Conservation (phyloP, 73 alveolate species). For the Effrenium voratum region DNA sequence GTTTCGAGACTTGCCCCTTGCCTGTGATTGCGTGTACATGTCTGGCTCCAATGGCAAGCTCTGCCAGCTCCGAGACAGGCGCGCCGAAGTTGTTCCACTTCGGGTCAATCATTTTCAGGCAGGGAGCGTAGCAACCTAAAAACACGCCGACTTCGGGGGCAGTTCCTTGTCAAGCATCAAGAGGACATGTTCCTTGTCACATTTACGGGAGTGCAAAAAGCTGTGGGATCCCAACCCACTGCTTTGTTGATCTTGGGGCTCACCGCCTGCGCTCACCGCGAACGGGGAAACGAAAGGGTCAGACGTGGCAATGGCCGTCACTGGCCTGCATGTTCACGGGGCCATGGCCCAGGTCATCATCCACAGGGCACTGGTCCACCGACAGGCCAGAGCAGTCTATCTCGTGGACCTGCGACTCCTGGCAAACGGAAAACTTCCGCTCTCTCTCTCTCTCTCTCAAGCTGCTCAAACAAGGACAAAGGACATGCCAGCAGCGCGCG, state of each 20-base stretch:
- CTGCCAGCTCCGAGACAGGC: too few species aligned
- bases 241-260: conserved; percentile 78
- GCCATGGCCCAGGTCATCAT: conserved; percentile 66
- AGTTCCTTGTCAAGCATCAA: background rate
- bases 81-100: conserved; percentile 77
- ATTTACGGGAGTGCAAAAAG: background rate
- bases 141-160: background rate
- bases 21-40: too few species aligned
- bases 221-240: background rate
- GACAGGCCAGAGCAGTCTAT: conserved; percentile 80
- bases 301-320: background rate
- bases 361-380: conserved; percentile 61
- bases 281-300: background rate
- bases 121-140: conserved; percentile 78
- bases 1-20: conserved; percentile 57
- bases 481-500: conserved; percentile 40
- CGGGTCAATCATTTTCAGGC: conserved; percentile 75
- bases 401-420: conserved; percentile 27
- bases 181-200: background rate
- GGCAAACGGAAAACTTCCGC: background rate
- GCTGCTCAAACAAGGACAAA: background rate
- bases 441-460: background rate
- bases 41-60: background rate
- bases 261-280: background rate
- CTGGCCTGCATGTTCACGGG: conserved; percentile 80